These are phyloP conservation scores for Eucalyptus tenuipes DNA, from an alignment of 345 rosid species.

Conservation along the genomic window DNA sequence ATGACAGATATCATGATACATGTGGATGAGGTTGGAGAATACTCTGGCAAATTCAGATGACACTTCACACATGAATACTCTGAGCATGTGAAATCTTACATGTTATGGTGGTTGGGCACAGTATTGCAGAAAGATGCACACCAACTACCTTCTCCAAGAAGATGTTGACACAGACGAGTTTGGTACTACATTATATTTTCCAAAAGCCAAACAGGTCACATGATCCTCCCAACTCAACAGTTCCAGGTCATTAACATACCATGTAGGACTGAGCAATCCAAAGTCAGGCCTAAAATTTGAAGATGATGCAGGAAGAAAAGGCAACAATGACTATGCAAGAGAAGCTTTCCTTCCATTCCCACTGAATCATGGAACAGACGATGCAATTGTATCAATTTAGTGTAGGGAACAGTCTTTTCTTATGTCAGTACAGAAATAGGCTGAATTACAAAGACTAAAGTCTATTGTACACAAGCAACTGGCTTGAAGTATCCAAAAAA, in stretches of 20 bases:
- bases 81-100: background rate
- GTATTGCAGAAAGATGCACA: background rate
- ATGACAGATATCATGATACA: background rate
- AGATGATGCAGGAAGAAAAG: background rate
- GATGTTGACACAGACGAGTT: conserved; percentile 3
- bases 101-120: background rate
- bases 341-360: background rate
- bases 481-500: background rate
- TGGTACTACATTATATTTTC: background rate
- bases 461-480: background rate
- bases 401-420: background rate
- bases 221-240: background rate
- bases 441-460: background rate
- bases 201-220: background rate
- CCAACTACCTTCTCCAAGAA: conserved; percentile 6
- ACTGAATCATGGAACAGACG: background rate
- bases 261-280: background rate
- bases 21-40: background rate
- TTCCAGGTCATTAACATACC: background rate
- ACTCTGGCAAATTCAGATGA: background rate
- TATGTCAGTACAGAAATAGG: background rate
- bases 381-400: background rate
- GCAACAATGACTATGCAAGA: background rate
- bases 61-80: background rate
- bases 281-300: background rate